A percentile compares a stretch with the other conserved stretches of the same genome.
Evolutionary conservation across 306 rosid species (phyloP).

Genomic region (Mucuna pruriens): DNA sequence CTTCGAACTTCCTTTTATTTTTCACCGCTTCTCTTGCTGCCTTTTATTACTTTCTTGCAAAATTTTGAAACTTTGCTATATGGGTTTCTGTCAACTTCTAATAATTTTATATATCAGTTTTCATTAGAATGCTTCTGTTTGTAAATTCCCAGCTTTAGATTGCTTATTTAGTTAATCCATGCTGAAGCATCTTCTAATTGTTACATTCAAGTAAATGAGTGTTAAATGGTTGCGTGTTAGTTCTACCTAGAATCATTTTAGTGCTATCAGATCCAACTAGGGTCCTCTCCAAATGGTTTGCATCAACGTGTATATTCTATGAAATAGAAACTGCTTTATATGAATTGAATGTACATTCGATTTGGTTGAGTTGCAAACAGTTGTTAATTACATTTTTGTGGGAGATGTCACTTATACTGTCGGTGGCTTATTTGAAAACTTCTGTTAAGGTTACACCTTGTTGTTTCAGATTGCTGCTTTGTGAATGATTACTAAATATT

Average conservation of each 20-base stretch:
- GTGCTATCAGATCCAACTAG: constrained; percentile 8
- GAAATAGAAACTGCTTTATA: background rate
- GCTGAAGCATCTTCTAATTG: background rate
- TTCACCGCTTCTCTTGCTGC: background rate
- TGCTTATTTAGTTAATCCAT: background rate
- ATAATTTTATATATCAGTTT: background rate
- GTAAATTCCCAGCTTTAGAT: constrained; percentile 23
- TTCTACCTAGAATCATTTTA: background rate
- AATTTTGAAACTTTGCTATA: background rate
- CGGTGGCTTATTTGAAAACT: background rate
- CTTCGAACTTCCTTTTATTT: constrained; percentile 24
- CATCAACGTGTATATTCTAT: background rate
- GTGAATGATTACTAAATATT: constrained; percentile 9
- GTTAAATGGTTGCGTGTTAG: background rate
- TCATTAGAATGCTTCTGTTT: background rate
- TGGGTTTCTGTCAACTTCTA: background rate
- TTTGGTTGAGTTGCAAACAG: constrained; percentile 16
- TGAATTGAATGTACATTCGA: background rate
- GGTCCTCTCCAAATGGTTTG: background rate
- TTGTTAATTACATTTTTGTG: background rate
- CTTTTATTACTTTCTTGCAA: background rate
- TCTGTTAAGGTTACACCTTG: background rate
- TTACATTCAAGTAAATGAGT: background rate
- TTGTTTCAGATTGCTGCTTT: constrained; percentile 20
- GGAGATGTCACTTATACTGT: background rate